These are phyloP conservation scores for Blastomyces gilchristii DNA, from an alignment of 2,329 filamentous ascomycete genomes.

Conservation along the genomic window DNA sequence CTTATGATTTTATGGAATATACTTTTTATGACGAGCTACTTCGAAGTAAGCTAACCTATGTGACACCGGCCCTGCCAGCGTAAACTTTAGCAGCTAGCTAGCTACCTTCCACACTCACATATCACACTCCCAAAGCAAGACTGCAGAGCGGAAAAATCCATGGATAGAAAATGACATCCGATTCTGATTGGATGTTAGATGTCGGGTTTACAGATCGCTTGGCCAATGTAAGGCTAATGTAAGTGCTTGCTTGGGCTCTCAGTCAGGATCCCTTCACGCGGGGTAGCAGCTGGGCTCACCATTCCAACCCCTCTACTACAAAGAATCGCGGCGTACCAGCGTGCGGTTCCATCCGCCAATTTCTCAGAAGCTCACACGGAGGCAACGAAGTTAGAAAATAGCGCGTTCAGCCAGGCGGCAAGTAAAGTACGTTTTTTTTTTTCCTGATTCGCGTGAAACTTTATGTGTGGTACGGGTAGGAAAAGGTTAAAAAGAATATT, in stretches of 20 bases:
- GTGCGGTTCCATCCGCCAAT: slow-evolving; percentile 35
- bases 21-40: not conserved
- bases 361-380: slow-evolving; percentile 42
- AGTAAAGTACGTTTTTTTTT: slow-evolving; percentile 26
- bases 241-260: slow-evolving; percentile 25
- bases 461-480: not conserved
- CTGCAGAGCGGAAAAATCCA: not conserved
- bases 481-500: not conserved
- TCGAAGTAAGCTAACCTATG: not conserved
- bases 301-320: not conserved
- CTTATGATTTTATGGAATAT: not conserved
- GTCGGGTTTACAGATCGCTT: slow-evolving; percentile 53
- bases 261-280: not conserved
- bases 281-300: not conserved
- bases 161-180: slow-evolving; percentile 17
- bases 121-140: not conserved
- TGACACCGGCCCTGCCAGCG: not conserved
- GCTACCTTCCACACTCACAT: not conserved
- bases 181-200: slow-evolving; percentile 26
- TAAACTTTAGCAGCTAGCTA: not conserved
- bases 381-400: slow-evolving; percentile 54
- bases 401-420: slow-evolving; percentile 29
- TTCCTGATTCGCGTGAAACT: not conserved
- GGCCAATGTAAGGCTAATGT: slow-evolving; percentile 54
- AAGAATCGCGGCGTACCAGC: slow-evolving; percentile 36